Percentiles rank a stretch among this genome's conserved stretches.
Evolutionary conservation across 768 basidiomycete species (phyloP).

Genomic region (Podaxis sp.): DNA sequence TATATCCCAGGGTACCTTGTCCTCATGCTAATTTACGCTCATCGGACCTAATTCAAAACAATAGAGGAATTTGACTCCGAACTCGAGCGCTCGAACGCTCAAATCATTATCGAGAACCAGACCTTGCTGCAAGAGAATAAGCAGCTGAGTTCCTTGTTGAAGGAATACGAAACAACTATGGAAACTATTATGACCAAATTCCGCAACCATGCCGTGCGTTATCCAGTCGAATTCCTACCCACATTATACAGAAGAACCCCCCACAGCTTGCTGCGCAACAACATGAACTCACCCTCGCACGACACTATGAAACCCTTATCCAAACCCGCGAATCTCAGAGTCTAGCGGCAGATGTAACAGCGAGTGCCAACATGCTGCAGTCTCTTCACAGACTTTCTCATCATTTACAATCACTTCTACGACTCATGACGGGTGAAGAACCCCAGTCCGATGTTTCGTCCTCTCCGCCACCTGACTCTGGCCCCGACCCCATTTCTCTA

Average conservation of each 20-base stretch:
- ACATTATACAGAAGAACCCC: conserved; percentile 8
- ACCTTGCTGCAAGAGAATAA: conserved; percentile 92
- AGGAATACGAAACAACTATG: conserved; percentile 93
- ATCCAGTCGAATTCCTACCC: conserved; percentile 7
- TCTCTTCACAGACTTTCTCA: conserved; percentile 73
- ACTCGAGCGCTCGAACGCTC: conserved; percentile 85
- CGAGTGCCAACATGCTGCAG: conserved; percentile 56
- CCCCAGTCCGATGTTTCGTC: conserved; percentile 33
- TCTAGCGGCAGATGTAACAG: conserved; percentile 52
- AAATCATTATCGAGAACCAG: conserved; percentile 93
- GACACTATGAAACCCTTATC: conserved; percentile 87
- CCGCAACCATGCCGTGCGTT: conserved; percentile 81
- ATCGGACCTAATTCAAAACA: conserved; percentile 35
- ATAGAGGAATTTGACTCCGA: conserved; percentile 92
- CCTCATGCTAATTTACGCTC: conserved; percentile 9
- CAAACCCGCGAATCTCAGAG: conserved; percentile 58
- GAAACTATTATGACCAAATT: conserved; percentile 98
- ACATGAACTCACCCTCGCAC: conserved; percentile 82
- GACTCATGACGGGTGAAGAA: conserved; percentile 66
- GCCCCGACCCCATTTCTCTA: conserved; percentile 32
- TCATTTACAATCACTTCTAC: conserved; percentile 68
- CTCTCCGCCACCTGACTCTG: conserved; percentile 14
- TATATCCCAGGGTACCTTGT: conserved; percentile 68
- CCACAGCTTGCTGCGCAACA: conserved; percentile 84
- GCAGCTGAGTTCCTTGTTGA: conserved; percentile 82